A percentile compares a stretch with the other conserved stretches of the same genome.
phyloP scores from a whole-genome alignment of 2,329 filamentous ascomycete species.

The Ophiostoma ips region DNA sequence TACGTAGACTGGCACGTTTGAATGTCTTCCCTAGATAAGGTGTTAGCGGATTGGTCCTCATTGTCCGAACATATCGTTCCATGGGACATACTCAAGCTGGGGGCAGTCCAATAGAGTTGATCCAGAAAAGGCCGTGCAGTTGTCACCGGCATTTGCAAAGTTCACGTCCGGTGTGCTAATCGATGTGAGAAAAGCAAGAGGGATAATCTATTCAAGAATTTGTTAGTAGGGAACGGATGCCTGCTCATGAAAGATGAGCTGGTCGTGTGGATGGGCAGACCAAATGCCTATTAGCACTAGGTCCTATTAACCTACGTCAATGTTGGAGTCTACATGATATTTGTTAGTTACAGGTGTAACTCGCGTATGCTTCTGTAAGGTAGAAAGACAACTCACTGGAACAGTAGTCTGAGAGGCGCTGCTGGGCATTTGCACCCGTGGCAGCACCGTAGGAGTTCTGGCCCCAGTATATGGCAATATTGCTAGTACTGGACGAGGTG shows the following conservation, averaged over 20 bases:
- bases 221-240: no score
- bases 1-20: conserved; percentile 44
- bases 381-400: conserved; percentile 29
- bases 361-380: neutral
- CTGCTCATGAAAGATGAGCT: no score
- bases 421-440: conserved; percentile 33
- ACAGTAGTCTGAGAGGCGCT: conserved; percentile 45
- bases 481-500: conserved; percentile 30
- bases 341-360: neutral
- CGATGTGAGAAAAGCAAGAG: conserved; percentile 47
- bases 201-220: conserved; percentile 35
- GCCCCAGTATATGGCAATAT: conserved; percentile 56
- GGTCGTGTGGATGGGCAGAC: no score
- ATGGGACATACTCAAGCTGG: conserved; percentile 49
- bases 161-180: conserved; percentile 45
- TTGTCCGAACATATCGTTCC: neutral
- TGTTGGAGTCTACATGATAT: conserved; percentile 19
- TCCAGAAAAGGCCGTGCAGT: conserved; percentile 45
- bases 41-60: neutral
- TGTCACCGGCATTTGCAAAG: conserved; percentile 50
- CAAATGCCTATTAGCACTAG: neutral
- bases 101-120: conserved; percentile 46
- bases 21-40: conserved; percentile 30
- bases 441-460: conserved; percentile 46
- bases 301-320: conserved; percentile 26